Evolutionary conservation across 345 rosid species (phyloP), one percentile per base, ranked within the genome.

Genomic region (Pugionium dolabratum): DNA sequence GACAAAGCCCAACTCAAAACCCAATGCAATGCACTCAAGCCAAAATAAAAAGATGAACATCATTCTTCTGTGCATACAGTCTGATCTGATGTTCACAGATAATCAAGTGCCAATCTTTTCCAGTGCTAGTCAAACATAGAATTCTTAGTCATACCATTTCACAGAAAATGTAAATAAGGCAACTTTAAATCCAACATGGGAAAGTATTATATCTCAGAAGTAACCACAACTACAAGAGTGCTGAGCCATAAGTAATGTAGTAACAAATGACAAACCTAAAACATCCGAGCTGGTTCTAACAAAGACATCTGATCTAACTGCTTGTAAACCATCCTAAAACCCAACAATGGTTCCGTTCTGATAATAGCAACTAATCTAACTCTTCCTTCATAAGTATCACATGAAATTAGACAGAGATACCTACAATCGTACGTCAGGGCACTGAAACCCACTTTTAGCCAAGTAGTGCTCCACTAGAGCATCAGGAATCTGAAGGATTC

Each of bases 371-470:
- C 50, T 45, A 9, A 29, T 54, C 37, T 59, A 37, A 45, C 47
- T 28, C 29, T 42, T 33, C 27, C n/a, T 0, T 3, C 26, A 25
- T 1, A n/a, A 40, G 39, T 9, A 47, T 9, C 10, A 64, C 25
- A 44, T 36, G 42, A 48, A 54, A 64, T 39, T 25, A 40, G 30
- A 37, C 26, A 62, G 54, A 64, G 76, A 72, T 78, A 86, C 96
- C 87, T 84, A 93, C 97, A 93, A 71, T 86, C 98, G 85, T 65
- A 88, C 92, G 70, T 90, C 95, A 18, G 98, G 98, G 73, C 89
- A 86, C 66, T 93, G 98, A 67, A 93, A 90, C 32, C 98, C 98
- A 72, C 98, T 93, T 81, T 83, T 93, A n/a, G 87, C 96, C 67
- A 93, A 70, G 80, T 86, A 93, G 77, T 88, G 90, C 83, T 94